These are phyloP conservation scores for Colletotrichum higginsianum DNA, from an alignment of 2,329 filamentous ascomycete species.

Conservation along the genomic window DNA sequence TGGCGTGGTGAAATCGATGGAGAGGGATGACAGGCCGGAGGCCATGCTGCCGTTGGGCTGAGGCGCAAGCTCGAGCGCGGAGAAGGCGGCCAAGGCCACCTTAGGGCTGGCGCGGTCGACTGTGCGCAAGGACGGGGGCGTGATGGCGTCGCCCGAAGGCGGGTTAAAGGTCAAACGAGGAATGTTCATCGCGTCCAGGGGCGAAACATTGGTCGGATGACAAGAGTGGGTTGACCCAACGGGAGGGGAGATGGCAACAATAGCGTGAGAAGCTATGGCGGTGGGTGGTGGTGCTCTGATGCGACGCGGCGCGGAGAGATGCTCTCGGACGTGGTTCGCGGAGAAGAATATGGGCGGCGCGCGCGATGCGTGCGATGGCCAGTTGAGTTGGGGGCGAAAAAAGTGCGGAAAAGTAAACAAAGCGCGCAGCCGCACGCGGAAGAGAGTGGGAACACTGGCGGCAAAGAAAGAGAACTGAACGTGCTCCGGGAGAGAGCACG, in stretches of 20 bases:
- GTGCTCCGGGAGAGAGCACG: background rate
- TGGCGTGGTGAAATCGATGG: constrained; percentile 33
- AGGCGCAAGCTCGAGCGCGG: constrained; percentile 1
- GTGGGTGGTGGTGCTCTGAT: constrained; percentile 22
- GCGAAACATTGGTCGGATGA: constrained; percentile 8
- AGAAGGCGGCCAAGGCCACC: constrained; percentile 18
- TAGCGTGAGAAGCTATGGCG: constrained; percentile 24
- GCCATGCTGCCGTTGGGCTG: constrained; percentile 17
- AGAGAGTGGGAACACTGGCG: background rate
- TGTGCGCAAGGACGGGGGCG: constrained; percentile 5
- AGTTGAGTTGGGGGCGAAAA: background rate
- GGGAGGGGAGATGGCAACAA: background rate
- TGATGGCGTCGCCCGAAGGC: constrained; percentile 10
- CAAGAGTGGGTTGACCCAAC: background rate
- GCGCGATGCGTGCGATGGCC: constrained; percentile 5
- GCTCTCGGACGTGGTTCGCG: background rate
- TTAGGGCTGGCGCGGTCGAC: constrained; percentile 22
- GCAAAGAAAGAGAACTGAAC: background rate
- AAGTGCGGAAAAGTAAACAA: constrained; percentile 13
- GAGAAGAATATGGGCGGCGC: background rate
- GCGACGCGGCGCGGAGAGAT: background rate
- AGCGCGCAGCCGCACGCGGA: constrained; percentile 6
- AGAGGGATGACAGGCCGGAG: constrained; percentile 7
- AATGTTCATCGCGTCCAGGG: constrained; percentile 1
- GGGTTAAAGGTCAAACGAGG: constrained; percentile 19